Evolutionary conservation across 108 stramenopile genomes (phyloP).

Genomic region (Ochromonas danica): DNA sequence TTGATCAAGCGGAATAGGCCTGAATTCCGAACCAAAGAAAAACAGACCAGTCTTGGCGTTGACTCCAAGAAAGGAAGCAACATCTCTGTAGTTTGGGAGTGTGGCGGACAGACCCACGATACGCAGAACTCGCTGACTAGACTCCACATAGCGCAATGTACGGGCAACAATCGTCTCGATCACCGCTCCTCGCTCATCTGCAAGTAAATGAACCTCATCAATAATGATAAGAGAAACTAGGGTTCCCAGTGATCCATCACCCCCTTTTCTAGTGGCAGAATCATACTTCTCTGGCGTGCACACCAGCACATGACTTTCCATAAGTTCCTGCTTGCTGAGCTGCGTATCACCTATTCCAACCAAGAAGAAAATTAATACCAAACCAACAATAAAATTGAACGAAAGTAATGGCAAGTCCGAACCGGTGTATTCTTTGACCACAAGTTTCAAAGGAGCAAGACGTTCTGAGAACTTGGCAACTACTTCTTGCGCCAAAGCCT

Average conservation of each 20-base stretch:
- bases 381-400: too few species aligned
- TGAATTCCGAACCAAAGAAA: constrained; percentile 89
- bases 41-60: constrained; percentile 63
- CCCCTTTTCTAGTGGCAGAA: constrained; percentile 61
- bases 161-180: constrained; percentile 96
- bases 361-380: too few species aligned
- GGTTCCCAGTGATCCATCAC: constrained; percentile 71
- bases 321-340: constrained; percentile 82
- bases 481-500: constrained; percentile 98
- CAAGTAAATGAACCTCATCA: constrained; percentile 93
- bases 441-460: constrained; percentile 70
- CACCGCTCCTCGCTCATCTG: constrained; percentile 96
- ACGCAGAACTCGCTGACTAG: constrained; percentile 79
- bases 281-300: constrained; percentile 95
- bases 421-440: constrained; percentile 89
- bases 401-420: too few species aligned
- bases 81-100: constrained; percentile 93
- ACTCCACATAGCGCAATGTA: constrained; percentile 87
- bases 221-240: constrained; percentile 93
- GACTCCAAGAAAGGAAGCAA: constrained; percentile 74
- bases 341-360: constrained; percentile 98
- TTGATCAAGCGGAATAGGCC: constrained; percentile 97
- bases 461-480: constrained; percentile 90
- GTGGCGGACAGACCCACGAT: constrained; percentile 97
- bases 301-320: constrained; percentile 82